These are phyloP conservation scores for Boletus pseudopeckii DNA, from an alignment of 768 basidiomycete genomes.

Conservation along the genomic window DNA sequence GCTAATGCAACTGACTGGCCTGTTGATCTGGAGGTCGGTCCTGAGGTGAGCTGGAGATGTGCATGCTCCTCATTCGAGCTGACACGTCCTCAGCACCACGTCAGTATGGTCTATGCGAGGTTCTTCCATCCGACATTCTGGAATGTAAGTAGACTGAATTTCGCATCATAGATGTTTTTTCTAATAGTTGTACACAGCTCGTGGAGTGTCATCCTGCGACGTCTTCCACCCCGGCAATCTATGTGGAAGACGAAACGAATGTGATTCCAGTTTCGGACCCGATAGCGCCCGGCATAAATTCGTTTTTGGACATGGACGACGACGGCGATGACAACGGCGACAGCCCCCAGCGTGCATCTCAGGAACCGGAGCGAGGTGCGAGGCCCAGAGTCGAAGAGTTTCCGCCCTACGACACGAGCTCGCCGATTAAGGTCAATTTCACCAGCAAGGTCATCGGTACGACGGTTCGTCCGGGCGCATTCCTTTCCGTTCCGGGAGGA, in stretches of 20 bases:
- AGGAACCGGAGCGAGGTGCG: not conserved
- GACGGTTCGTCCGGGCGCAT: slow-evolving; percentile 4
- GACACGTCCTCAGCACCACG: slow-evolving; percentile 6
- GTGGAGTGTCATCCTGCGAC: slow-evolving; percentile 17
- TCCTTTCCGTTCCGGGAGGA: slow-evolving; percentile 11
- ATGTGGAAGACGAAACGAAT: slow-evolving; percentile 17
- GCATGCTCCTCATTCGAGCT: not conserved
- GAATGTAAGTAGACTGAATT: slow-evolving; percentile 7
- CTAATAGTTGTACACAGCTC: not conserved
- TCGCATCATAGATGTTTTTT: not conserved
- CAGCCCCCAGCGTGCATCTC: not conserved
- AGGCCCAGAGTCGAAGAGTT: not conserved
- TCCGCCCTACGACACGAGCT: slow-evolving; percentile 16
- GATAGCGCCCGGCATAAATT: slow-evolving; percentile 6
- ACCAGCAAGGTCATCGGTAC: slow-evolving; percentile 14
- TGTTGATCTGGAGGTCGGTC: slow-evolving; percentile 8
- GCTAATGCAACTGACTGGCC: not conserved
- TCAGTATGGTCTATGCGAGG: slow-evolving; percentile 21
- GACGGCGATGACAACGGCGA: not conserved
- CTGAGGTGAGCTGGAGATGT: slow-evolving; percentile 1
- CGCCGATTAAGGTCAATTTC: slow-evolving; percentile 3
- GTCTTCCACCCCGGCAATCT: slow-evolving; percentile 13
- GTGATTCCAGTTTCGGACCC: slow-evolving; percentile 3
- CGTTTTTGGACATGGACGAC: slow-evolving; percentile 13
- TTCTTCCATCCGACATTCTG: slow-evolving; percentile 22